Percentiles rank a stretch among this genome's conserved stretches.
Conservation (phyloP, 805 yeast species). For the Ogataea trehalophila region DNA sequence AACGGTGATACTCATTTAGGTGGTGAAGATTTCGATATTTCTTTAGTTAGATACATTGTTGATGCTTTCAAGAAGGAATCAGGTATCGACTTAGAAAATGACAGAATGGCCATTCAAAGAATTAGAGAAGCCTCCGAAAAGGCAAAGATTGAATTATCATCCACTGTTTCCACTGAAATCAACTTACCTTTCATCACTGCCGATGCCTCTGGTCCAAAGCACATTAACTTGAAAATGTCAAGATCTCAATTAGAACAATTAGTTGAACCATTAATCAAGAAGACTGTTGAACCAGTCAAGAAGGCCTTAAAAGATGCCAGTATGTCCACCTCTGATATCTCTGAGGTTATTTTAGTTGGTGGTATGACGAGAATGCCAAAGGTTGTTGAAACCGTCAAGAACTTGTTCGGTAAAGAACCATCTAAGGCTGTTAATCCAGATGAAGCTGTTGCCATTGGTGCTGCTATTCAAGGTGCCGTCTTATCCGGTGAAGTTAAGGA, state of each 20-base stretch:
- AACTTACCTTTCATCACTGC: conserved; percentile 66
- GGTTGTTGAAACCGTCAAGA: conserved; percentile 57
- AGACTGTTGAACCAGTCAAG: conserved; percentile 69
- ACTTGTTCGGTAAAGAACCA: conserved; percentile 58
- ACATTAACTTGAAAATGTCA: conserved; percentile 52
- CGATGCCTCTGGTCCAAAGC: conserved; percentile 45
- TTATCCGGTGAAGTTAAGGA: conserved; percentile 78
- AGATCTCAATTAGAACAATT: conserved; percentile 66
- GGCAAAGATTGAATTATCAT: conserved; percentile 71
- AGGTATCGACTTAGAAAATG: conserved; percentile 48
- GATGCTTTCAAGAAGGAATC: conserved; percentile 51
- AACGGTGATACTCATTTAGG: conserved; percentile 94
- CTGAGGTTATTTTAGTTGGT: conserved; percentile 75
- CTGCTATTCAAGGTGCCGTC: conserved; percentile 86
- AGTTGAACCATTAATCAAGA: conserved; percentile 60
- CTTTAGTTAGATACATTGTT: conserved; percentile 71
- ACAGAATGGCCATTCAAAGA: conserved; percentile 63
- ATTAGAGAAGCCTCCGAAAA: conserved; percentile 76
- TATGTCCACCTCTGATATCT: conserved; percentile 57
- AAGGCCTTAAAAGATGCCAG: conserved; percentile 74
- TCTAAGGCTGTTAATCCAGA: conserved; percentile 80
- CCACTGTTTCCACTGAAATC: conserved; percentile 54
- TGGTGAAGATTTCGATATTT: conserved; percentile 90
- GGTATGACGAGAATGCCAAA: conserved; percentile 92
- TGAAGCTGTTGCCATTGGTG: conserved; percentile 89